These are phyloP conservation scores for Leucosporidium scottii DNA, from an alignment of 768 basidiomycete species.

Conservation along the genomic window DNA sequence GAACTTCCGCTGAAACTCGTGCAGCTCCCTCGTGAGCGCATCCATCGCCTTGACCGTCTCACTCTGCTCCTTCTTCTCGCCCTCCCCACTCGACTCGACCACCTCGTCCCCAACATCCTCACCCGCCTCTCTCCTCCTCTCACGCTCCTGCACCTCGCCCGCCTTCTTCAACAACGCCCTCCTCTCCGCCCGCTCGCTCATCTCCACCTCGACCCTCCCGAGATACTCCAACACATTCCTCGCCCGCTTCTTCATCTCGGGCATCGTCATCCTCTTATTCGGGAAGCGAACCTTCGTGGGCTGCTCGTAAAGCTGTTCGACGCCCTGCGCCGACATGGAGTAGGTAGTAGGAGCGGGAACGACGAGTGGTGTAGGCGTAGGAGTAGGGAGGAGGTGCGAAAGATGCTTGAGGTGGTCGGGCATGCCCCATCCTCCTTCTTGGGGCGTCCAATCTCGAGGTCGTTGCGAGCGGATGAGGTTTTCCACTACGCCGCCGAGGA, in stretches of 20 bases:
- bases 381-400: conserved; percentile 70
- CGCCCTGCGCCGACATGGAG: conserved; percentile 7
- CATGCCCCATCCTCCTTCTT: conserved; percentile 57
- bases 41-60: neutral
- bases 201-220: conserved; percentile 52
- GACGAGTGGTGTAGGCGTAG: conserved; percentile 64
- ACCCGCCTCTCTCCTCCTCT: neutral
- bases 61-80: neutral
- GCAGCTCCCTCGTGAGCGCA: neutral
- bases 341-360: conserved; percentile 45
- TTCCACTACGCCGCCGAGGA: conserved; percentile 2
- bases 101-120: neutral
- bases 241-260: conserved; percentile 94
- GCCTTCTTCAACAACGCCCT: neutral
- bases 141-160: neutral
- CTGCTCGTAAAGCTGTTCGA: conserved; percentile 54
- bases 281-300: conserved; percentile 78
- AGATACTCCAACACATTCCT: conserved; percentile 87
- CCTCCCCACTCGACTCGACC: too few relatives aligned
- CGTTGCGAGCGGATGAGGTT: conserved; percentile 18
- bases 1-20: conserved; percentile 2
- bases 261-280: conserved; percentile 86
- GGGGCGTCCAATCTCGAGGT: neutral
- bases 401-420: conserved; percentile 90
- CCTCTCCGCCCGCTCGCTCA: conserved; percentile 9